These are phyloP conservation scores for Tilletia walkeri DNA, from an alignment of 1,284 basidiomycete genomes.

Conservation along the genomic window DNA sequence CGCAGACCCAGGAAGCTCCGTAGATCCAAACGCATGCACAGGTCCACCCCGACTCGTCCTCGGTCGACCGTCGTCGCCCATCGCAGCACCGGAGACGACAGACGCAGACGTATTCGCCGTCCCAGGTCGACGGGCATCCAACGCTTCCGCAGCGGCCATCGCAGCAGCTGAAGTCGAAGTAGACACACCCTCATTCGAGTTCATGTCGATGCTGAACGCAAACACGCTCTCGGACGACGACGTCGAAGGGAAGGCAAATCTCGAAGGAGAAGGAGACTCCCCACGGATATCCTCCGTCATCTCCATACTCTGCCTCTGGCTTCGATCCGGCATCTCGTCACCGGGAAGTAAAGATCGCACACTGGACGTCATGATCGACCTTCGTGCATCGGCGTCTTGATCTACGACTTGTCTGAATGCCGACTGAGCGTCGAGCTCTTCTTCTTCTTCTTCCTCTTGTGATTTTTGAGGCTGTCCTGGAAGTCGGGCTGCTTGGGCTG, in stretches of 20 bases:
- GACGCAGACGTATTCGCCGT: not conserved
- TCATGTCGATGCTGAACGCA: constrained; percentile 9
- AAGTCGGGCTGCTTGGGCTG: no score
- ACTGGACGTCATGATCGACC: no score
- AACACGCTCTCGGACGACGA: not conserved
- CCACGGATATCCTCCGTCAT: not conserved
- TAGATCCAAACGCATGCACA: constrained; percentile 7
- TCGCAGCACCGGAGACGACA: not conserved
- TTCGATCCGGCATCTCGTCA: no score
- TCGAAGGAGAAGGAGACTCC: no score
- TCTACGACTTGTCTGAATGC: not conserved
- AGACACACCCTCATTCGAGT: not conserved
- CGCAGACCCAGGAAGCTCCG: constrained; percentile 7
- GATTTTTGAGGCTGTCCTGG: no score
- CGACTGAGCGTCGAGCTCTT: constrained; percentile 6
- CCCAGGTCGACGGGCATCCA: not conserved
- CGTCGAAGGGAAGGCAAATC: not conserved
- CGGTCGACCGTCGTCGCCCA: not conserved
- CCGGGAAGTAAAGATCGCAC: no score
- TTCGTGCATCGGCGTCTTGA: constrained; percentile 12
- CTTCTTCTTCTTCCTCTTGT: not conserved
- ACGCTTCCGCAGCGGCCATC: not conserved
- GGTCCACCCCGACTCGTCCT: constrained; percentile 14
- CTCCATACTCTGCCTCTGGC: not conserved
- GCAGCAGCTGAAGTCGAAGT: not conserved